Base-by-base conservation (phyloP, 2,329 filamentous ascomycete species). In the Dactylellina cionopaga region DNA sequence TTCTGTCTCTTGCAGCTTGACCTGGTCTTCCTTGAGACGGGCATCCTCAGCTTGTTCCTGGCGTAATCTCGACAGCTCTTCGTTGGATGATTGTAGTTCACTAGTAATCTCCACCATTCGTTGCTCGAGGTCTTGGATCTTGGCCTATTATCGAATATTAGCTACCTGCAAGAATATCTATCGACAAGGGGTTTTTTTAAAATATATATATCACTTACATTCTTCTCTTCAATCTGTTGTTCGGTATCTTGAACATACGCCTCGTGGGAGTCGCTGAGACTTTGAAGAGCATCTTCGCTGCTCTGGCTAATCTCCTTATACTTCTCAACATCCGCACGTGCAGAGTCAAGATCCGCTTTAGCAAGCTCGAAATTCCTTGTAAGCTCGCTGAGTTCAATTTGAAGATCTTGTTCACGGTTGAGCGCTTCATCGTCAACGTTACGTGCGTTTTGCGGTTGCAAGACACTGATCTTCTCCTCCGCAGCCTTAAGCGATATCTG, bases 211-310 rank as follows among this genome's bases (percentile, higher is more conserved):
- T 17, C 5, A 68, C 73, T 54, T 75, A 76, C 76, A 70, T 96
- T 90, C 83, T 95, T 97, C 78, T 92, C 88, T 55, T 88, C 84
- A 10, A 96, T 82, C 11, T 90, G 82, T 10, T 84, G 82, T 76
- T 96, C 92, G 79, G 92, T 92, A 77, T 98, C 92, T 76, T 94
- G 87, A n/a, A 88, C 88, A 80, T 92, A 96, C 78, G 95, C 88
- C 47, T 96, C 93, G 73, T 95, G 89, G 0, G 92, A 90, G 33
- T 90, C 87, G 51, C 89, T 90, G 59, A 96, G 84, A 68, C 89
- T 91, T 75, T 92, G 87, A 13, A 98, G 84, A 54, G 93, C 90
- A 76, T 98, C 94, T 79, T 99, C 95, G 1, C 92, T 89, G 29
- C 88, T 85, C 80, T 96, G 92, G 76, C 92, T 92, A 76, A 98